Percentiles rank a stretch among this genome's conserved stretches.
Conservation (phyloP, 2,329 filamentous ascomycete species). For the Alternaria consortialis region DNA sequence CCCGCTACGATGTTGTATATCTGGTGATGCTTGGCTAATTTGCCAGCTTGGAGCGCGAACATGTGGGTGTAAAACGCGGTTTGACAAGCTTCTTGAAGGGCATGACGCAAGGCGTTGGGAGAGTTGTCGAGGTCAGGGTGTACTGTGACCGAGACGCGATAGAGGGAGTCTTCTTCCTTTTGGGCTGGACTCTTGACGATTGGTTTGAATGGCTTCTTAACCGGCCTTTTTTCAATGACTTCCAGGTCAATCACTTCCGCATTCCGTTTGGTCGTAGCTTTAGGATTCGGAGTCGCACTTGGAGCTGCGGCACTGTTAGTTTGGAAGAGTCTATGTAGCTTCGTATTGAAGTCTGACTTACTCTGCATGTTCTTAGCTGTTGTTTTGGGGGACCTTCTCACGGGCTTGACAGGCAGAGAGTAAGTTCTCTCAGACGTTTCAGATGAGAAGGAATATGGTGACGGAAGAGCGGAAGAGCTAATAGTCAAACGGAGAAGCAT, state of each 20-base stretch:
- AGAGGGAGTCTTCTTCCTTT: neutral
- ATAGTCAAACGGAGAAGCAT: neutral
- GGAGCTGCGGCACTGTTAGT: neutral
- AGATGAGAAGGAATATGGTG: neutral
- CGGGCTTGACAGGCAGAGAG: neutral
- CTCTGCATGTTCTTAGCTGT: neutral
- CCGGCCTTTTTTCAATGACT: neutral
- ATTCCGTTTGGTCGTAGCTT: neutral
- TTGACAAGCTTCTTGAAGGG: neutral
- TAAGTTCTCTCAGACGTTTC: neutral
- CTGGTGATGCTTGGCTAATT: neutral
- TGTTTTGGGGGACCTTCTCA: neutral
- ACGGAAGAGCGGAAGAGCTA: neutral
- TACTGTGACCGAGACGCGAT: neutral
- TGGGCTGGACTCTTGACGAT: neutral
- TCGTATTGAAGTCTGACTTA: neutral
- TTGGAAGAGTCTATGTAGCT: neutral
- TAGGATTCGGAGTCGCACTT: neutral
- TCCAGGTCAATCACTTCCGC: neutral
- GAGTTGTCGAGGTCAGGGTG: neutral
- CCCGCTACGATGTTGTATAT: neutral
- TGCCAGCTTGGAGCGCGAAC: neutral
- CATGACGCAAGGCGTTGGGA: neutral
- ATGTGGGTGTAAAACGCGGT: neutral
- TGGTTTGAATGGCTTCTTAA: neutral